These are phyloP conservation scores for Curvularia spicifera DNA, from an alignment of 2,329 filamentous ascomycete species.

Conservation along the genomic window DNA sequence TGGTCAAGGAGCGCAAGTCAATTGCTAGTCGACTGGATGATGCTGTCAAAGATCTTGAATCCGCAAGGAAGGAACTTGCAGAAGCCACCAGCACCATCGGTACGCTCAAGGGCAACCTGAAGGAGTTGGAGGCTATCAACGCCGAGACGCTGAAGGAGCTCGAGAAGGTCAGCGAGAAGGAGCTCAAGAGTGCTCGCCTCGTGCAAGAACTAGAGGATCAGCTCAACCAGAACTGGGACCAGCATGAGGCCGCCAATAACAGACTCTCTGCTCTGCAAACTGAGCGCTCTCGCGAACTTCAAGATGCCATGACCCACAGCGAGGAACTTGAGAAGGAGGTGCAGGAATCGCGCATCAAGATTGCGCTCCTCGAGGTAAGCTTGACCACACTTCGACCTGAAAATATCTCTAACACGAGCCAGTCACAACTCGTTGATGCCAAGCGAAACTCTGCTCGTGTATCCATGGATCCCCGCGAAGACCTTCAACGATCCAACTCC, in stretches of 20 bases:
- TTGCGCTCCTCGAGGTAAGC: slow-evolving; percentile 77
- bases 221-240: slow-evolving; percentile 91
- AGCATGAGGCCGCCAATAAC: slow-evolving; percentile 84
- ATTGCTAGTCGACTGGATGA: slow-evolving; percentile 52
- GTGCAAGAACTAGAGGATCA: slow-evolving; percentile 98
- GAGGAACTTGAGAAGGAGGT: slow-evolving; percentile 64
- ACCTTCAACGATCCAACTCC: slow-evolving; percentile 63
- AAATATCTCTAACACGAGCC: slow-evolving; percentile 34
- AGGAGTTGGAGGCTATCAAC: slow-evolving; percentile 56
- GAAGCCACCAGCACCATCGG: slow-evolving; percentile 48
- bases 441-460: slow-evolving; percentile 57
- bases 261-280: slow-evolving; percentile 73
- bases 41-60: slow-evolving; percentile 52
- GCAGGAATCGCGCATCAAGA: slow-evolving; percentile 78
- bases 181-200: slow-evolving; percentile 88
- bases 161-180: slow-evolving; percentile 65
- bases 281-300: slow-evolving; percentile 53
- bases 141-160: slow-evolving; percentile 65
- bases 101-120: slow-evolving; percentile 53
- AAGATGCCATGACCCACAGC: slow-evolving; percentile 50
- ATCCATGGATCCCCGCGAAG: slow-evolving; percentile 54
- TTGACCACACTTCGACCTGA: background rate
- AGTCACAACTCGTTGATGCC: slow-evolving; percentile 68
- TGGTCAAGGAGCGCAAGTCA: slow-evolving; percentile 56
- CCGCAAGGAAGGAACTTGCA: slow-evolving; percentile 52